These are phyloP conservation scores for Leccinum subtestaceum DNA, from an alignment of 768 basidiomycete species.

Conservation along the genomic window DNA sequence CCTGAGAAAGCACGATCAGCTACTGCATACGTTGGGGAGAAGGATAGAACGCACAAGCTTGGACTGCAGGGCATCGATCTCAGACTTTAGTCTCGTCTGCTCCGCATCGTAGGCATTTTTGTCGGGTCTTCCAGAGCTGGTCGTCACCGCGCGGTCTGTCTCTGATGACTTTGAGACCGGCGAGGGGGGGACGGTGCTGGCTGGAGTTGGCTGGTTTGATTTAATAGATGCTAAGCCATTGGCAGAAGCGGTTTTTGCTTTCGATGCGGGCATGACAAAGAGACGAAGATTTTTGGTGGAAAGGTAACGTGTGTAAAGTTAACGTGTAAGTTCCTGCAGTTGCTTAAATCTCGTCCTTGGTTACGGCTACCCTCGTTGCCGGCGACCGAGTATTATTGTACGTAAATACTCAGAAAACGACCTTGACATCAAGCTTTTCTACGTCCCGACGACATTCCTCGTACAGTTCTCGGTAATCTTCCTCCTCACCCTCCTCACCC, in stretches of 20 bases:
- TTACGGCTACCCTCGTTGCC: neutral
- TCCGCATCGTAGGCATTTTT: constrained; percentile 81
- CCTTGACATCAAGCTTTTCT: constrained; percentile 67
- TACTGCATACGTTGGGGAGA: neutral
- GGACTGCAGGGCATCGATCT: constrained; percentile 79
- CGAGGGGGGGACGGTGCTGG: constrained; percentile 27
- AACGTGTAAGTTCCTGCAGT: neutral
- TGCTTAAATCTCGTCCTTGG: neutral
- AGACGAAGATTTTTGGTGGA: constrained; percentile 26
- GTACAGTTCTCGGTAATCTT: constrained; percentile 85
- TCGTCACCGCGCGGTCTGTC: constrained; percentile 15
- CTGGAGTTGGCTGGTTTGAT: constrained; percentile 20
- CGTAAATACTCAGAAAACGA: constrained; percentile 51
- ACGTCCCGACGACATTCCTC: constrained; percentile 87
- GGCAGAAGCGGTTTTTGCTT: constrained; percentile 51
- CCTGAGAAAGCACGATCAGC: constrained; percentile 39
- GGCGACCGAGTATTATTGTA: neutral
- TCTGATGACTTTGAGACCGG: constrained; percentile 24
- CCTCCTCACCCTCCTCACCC: constrained; percentile 63
- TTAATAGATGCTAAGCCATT: constrained; percentile 43
- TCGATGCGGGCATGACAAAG: constrained; percentile 38
- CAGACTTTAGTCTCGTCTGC: constrained; percentile 75
- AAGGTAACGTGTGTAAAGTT: constrained; percentile 13
- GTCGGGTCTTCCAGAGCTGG: constrained; percentile 68
- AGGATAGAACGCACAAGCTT: constrained; percentile 64